Evolutionary conservation across 2,329 filamentous ascomycete species (phyloP), one percentile per base, ranked within the genome.

Genomic region (Botrytis fabae): DNA sequence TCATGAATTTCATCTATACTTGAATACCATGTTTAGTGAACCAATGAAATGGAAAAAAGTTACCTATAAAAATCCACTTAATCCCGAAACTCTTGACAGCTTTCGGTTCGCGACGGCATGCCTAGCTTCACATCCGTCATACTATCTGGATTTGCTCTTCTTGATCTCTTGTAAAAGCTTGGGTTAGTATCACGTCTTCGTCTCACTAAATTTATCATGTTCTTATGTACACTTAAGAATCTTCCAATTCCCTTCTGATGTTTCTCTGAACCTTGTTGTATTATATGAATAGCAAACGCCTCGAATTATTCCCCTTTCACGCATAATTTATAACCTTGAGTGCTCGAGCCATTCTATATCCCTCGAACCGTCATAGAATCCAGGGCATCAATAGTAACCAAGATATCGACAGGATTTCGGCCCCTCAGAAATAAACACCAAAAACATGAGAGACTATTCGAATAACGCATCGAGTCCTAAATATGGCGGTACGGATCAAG

Each of bases 161-260:
- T 22, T 28, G 9, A 42, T 25, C 28, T 48, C 46, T n/a, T n/a
- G 32, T 68, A 22, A 40, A 54, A 22, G 46, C 48, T 57, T 42
- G 65, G 35, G 28, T 42, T 32, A 68, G 35, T 42, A 68, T 68
- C 65, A 68, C 65, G 65, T 68, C 48, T 68, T 68, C 35, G 40
- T 42, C 48, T 68, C 65, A 57, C 48, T 35, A 22, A 32, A 57
- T 68, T 32, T 18, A n/a, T 57, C 48, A 68, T 57, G 32, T 42
- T 68, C 10, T 16, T 8, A 57, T 57, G 35, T 44, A 32, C 48
- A 57, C 18, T 68, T 68, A 57, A 57, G 48, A 68, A 25, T 32
- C 35, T 6, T 32, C 48, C 16, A 6, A 42, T 57, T 68, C 18
- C 35, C 28, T 20, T 42, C 7, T 16, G 48, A 68, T 57, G 35